A percentile compares a stretch with the other conserved stretches of the same genome.
phyloP scores from a whole-genome alignment of 345 rosid genomes.

The Aegle marmelos region DNA sequence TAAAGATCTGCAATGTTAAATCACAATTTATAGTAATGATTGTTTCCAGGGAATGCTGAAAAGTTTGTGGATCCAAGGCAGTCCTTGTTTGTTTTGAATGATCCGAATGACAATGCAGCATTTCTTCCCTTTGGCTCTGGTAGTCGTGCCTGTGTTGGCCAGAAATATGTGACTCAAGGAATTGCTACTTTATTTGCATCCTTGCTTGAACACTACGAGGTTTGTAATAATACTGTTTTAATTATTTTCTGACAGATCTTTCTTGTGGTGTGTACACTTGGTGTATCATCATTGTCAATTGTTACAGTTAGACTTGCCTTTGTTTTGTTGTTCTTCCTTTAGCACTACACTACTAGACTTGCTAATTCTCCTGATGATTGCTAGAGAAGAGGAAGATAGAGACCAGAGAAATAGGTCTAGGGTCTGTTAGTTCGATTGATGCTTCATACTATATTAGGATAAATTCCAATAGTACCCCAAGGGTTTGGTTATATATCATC shows the following conservation, averaged over 20 bases:
- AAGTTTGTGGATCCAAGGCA: conserved; percentile 8
- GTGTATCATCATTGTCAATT: not conserved
- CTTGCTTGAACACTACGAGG: conserved; percentile 54
- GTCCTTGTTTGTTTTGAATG: conserved; percentile 28
- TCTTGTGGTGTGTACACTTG: not conserved
- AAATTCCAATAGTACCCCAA: not conserved
- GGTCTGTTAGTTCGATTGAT: not conserved
- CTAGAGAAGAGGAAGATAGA: not conserved
- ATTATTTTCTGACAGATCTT: not conserved
- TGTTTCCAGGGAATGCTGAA: conserved; percentile 27
- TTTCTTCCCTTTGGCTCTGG: conserved; percentile 67
- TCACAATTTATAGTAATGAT: not conserved
- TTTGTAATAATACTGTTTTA: conserved; percentile 13
- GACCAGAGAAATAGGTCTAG: not conserved
- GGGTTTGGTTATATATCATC: not conserved
- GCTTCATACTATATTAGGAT: not conserved
- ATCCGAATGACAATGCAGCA: conserved; percentile 45
- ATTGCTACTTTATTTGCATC: conserved; percentile 48
- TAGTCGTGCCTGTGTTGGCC: conserved; percentile 53
- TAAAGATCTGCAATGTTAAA: not conserved
- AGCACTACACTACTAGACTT: no score
- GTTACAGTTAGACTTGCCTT: not conserved
- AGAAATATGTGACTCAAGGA: conserved; percentile 50
- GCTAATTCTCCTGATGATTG: not conserved
- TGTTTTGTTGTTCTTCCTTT: not conserved